Conservation (phyloP, 352 stramenopile genomes). For the Pythium scleroteichum region DNA sequence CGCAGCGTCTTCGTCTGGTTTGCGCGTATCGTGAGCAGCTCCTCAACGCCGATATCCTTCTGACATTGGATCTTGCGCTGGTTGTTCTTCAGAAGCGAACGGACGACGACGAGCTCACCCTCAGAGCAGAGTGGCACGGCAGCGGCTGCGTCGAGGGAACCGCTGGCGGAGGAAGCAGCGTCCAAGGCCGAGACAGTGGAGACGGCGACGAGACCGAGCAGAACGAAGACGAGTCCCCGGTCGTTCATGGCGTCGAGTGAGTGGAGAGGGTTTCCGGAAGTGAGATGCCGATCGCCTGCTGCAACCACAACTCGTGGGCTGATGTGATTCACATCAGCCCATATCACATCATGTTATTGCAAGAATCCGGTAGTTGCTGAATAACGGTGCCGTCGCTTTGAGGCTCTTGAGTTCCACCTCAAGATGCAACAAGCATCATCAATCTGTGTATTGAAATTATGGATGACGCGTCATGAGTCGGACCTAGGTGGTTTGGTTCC, state of each 20-base stretch:
- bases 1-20: not conserved
- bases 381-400: not conserved
- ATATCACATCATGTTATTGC: no score
- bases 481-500: no score
- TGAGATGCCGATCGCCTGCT: not conserved
- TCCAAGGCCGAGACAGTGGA: conserved; percentile 13
- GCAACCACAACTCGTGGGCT: not conserved
- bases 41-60: not conserved
- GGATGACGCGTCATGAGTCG: no score
- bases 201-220: conserved; percentile 6
- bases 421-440: not conserved
- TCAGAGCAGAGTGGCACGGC: conserved; percentile 47
- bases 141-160: conserved; percentile 8
- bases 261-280: not conserved
- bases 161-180: conserved; percentile 22
- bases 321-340: no score
- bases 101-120: conserved; percentile 39
- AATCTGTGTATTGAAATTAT: conserved; percentile 12
- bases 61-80: conserved; percentile 13
- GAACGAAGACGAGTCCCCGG: conserved; percentile 3
- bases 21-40: not conserved
- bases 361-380: not conserved
- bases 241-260: conserved; percentile 6
- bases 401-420: no score
- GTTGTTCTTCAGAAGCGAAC: conserved; percentile 46